Evolutionary conservation across 2,329 filamentous ascomycete species (phyloP).

Genomic region (Colletotrichum lindemuthianum): DNA sequence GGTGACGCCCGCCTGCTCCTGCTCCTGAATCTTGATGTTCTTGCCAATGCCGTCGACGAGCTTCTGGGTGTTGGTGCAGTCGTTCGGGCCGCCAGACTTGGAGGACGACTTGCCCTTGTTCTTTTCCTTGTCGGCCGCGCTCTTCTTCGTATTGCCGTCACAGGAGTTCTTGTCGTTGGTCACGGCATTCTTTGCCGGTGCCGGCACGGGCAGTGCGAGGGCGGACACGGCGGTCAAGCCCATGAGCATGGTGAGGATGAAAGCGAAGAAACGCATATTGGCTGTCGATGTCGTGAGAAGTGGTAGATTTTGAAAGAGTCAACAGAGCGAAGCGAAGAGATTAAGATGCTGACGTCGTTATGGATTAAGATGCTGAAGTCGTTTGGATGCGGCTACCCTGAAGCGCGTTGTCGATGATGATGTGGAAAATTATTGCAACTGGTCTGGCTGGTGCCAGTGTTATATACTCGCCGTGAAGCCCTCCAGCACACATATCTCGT

Average conservation of each 20-base stretch:
- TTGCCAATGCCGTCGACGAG: slow-evolving; percentile 38
- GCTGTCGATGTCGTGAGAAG: not conserved
- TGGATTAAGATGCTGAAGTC: not conserved
- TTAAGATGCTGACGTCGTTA: not conserved
- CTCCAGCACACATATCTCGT: not conserved
- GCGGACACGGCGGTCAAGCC: slow-evolving; percentile 14
- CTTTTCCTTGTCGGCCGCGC: not conserved
- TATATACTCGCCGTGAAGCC: slow-evolving; percentile 13
- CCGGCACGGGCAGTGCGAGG: slow-evolving; percentile 18
- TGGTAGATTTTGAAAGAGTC: not conserved
- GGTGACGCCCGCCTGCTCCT: slow-evolving; percentile 36
- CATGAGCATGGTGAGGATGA: slow-evolving; percentile 15
- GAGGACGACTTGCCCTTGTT: not conserved
- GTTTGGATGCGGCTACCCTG: not conserved
- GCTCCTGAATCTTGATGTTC: slow-evolving; percentile 40
- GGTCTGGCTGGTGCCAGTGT: not conserved
- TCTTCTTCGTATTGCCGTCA: not conserved
- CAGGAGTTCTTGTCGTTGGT: not conserved
- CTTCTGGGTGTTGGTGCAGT: slow-evolving; percentile 37
- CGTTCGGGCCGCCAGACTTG: not conserved
- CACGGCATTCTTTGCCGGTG: not conserved
- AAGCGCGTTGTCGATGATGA: not conserved
- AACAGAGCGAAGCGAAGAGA: not conserved
- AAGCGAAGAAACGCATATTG: slow-evolving; percentile 25
- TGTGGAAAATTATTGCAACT: fast-evolving